Evolutionary conservation across 176 grass and related monocot genomes (phyloP), one percentile per base, ranked within the genome.

Genomic region (Aegilops sharonensis): DNA sequence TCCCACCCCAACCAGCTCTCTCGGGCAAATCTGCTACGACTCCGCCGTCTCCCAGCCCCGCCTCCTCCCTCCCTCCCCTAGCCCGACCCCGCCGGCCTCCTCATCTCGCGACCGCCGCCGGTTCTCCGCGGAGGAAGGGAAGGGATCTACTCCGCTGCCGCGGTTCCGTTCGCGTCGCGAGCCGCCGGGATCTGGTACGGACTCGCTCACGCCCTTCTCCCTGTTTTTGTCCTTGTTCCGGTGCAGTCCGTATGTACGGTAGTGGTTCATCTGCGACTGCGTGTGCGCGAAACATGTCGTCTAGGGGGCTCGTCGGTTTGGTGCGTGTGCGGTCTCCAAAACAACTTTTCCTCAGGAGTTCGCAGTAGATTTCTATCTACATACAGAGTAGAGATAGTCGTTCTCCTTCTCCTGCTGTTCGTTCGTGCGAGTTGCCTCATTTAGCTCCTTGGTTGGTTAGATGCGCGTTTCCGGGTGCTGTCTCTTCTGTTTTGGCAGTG

Each of bases 151-250:
- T 40, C 61, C 13, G n/a, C 59, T 9, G 10, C 30, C 9, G 8
- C 30, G 24, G 11, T 3, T 15, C 35, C 30, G 11, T 47, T 64
- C 21, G 45, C 60, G 20, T 66, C 39, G 11, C 73, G 7, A 3
- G 24, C 17, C 24, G 35, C 36, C 35, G 24, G 76, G 65, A 79
- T 79, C 65, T 61, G 84, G 84, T 86, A 72, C 39, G 4, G 50
- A 5, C 32, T 66, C 20, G 0, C 3, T 11, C 20, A 0, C 4
- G 1, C 21, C 6, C 37, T 40, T 0, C 42, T 4, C 1, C 0
- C 6, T 1, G 23, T 7, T 54, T 23, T 2, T 62, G 0, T 3
- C 13, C 13, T 14, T 9, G 34, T 7, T 56, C 52, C 15, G 0
- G 13, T 18, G 14, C 50, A 54, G 15, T 17, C 1, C 5, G 5